phyloP scores from a whole-genome alignment of 2,329 filamentous ascomycete species.

The Dactylellina leptospora region DNA sequence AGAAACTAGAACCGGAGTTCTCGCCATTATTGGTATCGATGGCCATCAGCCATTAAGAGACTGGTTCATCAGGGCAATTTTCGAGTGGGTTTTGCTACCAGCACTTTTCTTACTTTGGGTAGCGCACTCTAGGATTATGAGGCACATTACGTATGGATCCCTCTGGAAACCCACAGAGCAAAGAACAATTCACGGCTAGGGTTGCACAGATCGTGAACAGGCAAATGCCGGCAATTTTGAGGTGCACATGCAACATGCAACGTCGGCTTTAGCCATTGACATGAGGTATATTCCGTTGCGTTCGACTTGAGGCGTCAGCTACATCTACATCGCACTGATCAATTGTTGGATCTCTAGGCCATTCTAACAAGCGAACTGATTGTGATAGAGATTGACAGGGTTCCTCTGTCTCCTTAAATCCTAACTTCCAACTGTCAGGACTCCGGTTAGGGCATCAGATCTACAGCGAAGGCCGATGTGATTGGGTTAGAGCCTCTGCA shows the following conservation, averaged over 20 bases:
- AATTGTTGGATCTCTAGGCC: too few relatives aligned
- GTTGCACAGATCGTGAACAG: background rate
- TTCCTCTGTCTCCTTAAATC: background rate
- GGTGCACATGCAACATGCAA: background rate
- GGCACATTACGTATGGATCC: background rate
- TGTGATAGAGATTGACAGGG: background rate
- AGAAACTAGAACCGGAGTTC: too few relatives aligned
- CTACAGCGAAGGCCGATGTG: background rate
- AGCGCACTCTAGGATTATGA: background rate
- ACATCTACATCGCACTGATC: too few relatives aligned
- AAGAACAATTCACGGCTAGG: background rate
- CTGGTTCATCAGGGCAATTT: too few relatives aligned
- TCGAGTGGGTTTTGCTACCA: too few relatives aligned
- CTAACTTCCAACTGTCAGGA: too few relatives aligned
- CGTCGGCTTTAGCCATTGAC: background rate
- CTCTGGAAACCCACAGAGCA: background rate
- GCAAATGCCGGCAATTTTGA: slow-evolving; percentile 1
- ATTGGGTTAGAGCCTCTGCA: slow-evolving; percentile 6
- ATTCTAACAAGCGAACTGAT: background rate
- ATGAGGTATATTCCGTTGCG: too few relatives aligned
- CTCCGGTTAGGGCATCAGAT: slow-evolving; percentile 21
- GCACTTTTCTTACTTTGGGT: too few relatives aligned
- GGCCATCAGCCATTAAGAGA: too few relatives aligned
- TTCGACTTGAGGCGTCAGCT: too few relatives aligned
- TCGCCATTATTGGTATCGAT: too few relatives aligned